Base-by-base conservation (phyloP, 768 basidiomycete genomes). In the Coprinopsis sp. region DNA sequence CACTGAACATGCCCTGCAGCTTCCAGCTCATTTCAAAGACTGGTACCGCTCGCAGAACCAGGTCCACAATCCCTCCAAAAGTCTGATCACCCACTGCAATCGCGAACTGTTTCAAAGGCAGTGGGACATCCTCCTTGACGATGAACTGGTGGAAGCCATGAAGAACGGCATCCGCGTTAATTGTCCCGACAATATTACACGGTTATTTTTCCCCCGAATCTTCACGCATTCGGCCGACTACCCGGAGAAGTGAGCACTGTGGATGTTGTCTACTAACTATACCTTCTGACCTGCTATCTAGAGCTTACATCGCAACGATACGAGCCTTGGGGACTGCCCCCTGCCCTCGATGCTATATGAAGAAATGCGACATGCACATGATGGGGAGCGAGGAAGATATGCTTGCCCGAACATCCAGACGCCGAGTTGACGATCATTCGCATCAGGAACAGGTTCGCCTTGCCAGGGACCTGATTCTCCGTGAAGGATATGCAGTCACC, bases 111-210 rank as follows among this genome's bases (percentile, higher is more conserved):
- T 37, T 37, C 34, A 37, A 7, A 18, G 7, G 10, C 34, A 37
- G 18, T 37, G 34, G 34, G 10, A 18, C 34, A 10, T 37, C 10
- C 34, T 37, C 19, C 34, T 37, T 18, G 34, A 37, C 34, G 18
- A 37, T 7, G 34, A 37, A 7, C 18, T 37, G 7, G 7, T 37
- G 11, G 34, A 18, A 18, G 34, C 34, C 7, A 11, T 11, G 11
- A 10, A 18, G n/a, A n/a, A n/a, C n/a, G n/a, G n/a, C n/a, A n/a
- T n/a, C n/a, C n/a, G n/a, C n/a, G n/a, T n/a, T n/a, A n/a, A n/a
- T n/a, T n/a, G n/a, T n/a, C 76, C 2, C 77, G 70, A 46, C 87
- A 83, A 48, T 83, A 79, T 46, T 84, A 79, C n/a, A 31, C 8
- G 30, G 30, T n/a, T 8, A 8, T 31, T 31, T 31, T 31, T 8